A percentile compares a stretch with the other conserved stretches of the same genome.
These are phyloP conservation scores for Saccharomycopsis selenospora DNA, from an alignment of 805 yeast species.

Conservation along the genomic window DNA sequence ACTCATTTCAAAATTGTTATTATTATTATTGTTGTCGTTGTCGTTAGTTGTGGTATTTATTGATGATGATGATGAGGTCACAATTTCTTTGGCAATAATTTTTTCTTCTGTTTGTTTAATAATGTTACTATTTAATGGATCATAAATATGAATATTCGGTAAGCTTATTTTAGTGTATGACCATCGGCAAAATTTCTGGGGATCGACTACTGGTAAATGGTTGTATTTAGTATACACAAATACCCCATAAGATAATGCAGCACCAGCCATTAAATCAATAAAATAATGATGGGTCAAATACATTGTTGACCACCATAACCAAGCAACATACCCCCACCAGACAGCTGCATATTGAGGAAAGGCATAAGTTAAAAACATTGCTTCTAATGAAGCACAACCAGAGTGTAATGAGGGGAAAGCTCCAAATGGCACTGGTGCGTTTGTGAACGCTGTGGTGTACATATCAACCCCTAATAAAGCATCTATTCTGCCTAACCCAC, in stretches of 20 bases:
- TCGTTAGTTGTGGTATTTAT: no score
- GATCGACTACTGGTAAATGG: constrained; percentile 54
- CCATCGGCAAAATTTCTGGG: constrained; percentile 60
- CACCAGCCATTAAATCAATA: constrained; percentile 92
- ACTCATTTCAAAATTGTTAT: neutral
- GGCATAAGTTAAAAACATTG: constrained; percentile 72
- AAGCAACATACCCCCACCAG: constrained; percentile 68
- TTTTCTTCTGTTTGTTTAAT: no score
- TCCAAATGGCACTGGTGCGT: constrained; percentile 91
- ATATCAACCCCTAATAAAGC: constrained; percentile 66
- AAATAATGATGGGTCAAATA: constrained; percentile 95
- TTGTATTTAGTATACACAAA: constrained; percentile 49
- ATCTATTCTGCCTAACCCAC: constrained; percentile 89
- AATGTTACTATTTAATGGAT: constrained; percentile 11
- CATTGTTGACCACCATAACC: constrained; percentile 99
- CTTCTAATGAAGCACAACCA: constrained; percentile 95
- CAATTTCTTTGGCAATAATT: no score
- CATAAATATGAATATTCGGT: constrained; percentile 14
- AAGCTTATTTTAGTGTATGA: constrained; percentile 42
- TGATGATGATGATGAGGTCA: neutral
- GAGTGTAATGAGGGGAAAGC: constrained; percentile 86
- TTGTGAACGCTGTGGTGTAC: constrained; percentile 72
- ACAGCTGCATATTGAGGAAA: constrained; percentile 65
- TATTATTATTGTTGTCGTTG: no score
- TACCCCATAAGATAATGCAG: constrained; percentile 65